Evolutionary conservation across 1,284 basidiomycete species (phyloP), one percentile per base, ranked within the genome.

Genomic region (Meira miltonrushii): DNA sequence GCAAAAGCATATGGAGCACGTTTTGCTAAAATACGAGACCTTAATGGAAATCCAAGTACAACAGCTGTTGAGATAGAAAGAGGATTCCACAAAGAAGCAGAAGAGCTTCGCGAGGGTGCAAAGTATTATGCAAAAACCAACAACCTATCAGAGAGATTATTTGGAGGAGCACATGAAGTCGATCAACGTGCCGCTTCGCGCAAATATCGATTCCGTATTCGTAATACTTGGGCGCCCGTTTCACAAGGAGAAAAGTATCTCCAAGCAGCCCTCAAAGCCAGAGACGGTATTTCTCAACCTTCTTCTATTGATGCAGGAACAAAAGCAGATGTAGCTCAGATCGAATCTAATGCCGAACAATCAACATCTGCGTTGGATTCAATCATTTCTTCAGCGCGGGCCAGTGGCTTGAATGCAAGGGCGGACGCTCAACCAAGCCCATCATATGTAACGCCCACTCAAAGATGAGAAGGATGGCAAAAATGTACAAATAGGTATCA

Each of bases 1-100:
- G 92, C 92, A 11, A 83, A 88, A 64, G 80, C 84, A 28, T 84
- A 88, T 70, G 92, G 92, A 50, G 86, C 86, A n/a, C 75, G 81
- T 39, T 89, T 90, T 68, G 82, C 82, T 11, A 82, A 61, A 50
- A 54, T 13, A 51, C 7, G 49, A 11, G 11, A 17, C 11, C 8
- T 19, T 13, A 19, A 28, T 40, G 17, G 17, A 15, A 39, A 19
- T 21, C 12, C n/a, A 43, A n/a, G 39, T n/a, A 48, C 54, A 55
- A 25, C 54, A 48, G 47, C 55, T 51, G 60, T 67, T 19, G 66
- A 71, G 58, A 73, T 69, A 33, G 61, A 68, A 47, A 64, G 71
- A 39, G 72, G 70, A 54, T 73, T 69, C 33, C 60, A 61, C 19
- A 71, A 71, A 60, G 72, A 74, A 59, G 60, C 63, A 23, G 64